Conservation (phyloP, 164 flowering plant species). For the Chimonanthus praecox region DNA sequence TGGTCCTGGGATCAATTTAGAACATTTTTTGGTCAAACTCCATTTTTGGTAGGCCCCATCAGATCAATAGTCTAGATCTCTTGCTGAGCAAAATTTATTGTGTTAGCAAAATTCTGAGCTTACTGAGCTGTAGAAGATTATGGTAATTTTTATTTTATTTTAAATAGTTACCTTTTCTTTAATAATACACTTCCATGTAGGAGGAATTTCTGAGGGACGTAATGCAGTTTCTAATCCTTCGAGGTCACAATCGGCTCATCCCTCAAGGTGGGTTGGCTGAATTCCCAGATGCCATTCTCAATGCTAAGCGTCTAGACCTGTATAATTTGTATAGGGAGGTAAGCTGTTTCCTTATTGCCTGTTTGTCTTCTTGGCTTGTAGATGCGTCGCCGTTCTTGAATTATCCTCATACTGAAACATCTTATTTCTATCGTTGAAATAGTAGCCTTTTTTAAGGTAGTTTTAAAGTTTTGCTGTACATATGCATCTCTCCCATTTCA, state of each 20-base stretch:
- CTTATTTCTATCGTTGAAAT: neutral
- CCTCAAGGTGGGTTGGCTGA: constrained; percentile 98
- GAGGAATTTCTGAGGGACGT: constrained; percentile 96
- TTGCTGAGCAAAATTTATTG: too few relatives aligned
- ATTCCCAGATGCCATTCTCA: constrained; percentile 97
- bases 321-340: constrained; percentile 97
- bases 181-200: constrained; percentile 30
- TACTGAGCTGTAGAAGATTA: too few relatives aligned
- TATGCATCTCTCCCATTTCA: constrained; percentile 14
- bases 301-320: constrained; percentile 94
- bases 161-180: neutral
- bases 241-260: constrained; percentile 92
- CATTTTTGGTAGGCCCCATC: neutral
- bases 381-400: neutral
- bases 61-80: neutral
- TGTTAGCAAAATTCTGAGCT: neutral
- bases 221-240: constrained; percentile 84
- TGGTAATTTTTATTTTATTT: too few relatives aligned
- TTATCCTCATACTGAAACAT: neutral
- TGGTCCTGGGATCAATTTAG: neutral
- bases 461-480: neutral
- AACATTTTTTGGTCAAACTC: neutral
- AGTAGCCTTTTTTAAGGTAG: neutral
- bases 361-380: neutral
- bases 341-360: constrained; percentile 1